Base-by-base conservation (phyloP, 805 yeast species). In the Ogataea parapolymorpha region DNA sequence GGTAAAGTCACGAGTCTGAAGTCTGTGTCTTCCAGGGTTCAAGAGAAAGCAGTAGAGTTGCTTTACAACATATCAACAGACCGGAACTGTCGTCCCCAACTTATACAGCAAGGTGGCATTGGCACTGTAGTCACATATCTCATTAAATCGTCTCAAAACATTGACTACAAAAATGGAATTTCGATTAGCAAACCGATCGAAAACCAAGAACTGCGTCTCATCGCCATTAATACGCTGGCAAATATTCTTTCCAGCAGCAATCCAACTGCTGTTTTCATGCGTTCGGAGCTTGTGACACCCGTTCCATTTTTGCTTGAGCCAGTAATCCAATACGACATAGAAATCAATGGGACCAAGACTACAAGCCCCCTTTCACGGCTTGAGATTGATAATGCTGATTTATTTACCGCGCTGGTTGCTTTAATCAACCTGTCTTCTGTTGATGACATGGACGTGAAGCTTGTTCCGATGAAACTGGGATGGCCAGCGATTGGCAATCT, bases 251-350 rank as follows among this genome's bases (percentile, higher is more conserved):
- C 74, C 7, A 62, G 70, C 24, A 68, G 65, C 26, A 61, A 75
- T 40, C 79, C 80, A 0, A 39, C 51, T 31, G 29, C 68, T 6
- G 62, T 71, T 1, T 70, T 72, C 46, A 58, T 62, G 5, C 65
- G 68, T 37, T 63, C 58, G 36, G 72, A 70, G 26, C 51, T 65
- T 5, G 56, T 62, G n/a, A 66, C 75, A 0, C 58, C 72, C 17
- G 53, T 75, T 8, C 76, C 79, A 0, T 77, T 75, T 45, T 56
- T 78, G 32, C 54, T 67, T 4, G 82, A 77, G 50, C 55, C 73
- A 7, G 44, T 75, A 17, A 72, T 73, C 2, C 71, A 63, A 36
- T 70, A 68, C 41, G 60, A 53, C 32, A 35, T 45, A 17, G 51
- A 55, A n/a, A 27, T 35, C 1, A 54, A 55, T 30, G 58, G 55